Base-by-base conservation (phyloP, 2,329 filamentous ascomycete species). In the Neofusicoccum sp. region DNA sequence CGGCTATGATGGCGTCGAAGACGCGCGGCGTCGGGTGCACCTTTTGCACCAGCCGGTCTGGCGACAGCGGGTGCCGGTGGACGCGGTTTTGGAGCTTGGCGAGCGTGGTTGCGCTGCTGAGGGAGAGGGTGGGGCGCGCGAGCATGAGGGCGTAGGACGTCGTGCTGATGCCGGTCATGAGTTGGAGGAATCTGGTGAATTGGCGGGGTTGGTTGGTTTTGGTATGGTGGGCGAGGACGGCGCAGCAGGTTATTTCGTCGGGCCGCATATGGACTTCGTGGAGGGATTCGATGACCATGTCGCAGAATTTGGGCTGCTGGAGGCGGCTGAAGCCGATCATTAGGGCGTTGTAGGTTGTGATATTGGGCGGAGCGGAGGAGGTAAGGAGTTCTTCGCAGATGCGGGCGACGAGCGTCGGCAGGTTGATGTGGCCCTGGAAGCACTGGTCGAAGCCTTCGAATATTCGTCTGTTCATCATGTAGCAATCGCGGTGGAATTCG, bases 281-380 rank as follows among this genome's bases (percentile, higher is more conserved):
- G 14, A 76, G 64, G 3, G 68, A 66, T 1, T 66, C 45, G 26
- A 76, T 71, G 24, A 76, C 66, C 36, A 63, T 41, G 34, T 71
- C 65, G n/a, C 69, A 64, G 40, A 75, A 57, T 1, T 64, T 57
- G 9, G 61, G 62, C n/a, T 64, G 66, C 40, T 67, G 62, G 66
- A 69, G 72, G 34, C 67, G 65, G 49, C 64, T 65, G 54, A 93
- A 86, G n/a, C 84, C 83, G n/a, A 83, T 71, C 2, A 93, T 81
- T 28, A 95, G 79, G 11, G 82, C 81, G 68, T 92, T 92, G 76
- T 87, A 91, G 3, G 87, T 91, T 64, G 86, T 80, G 36, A 89
- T 81, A 63, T 84, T 84, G 0, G 89, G 88, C 0, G 86, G 83
- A 16, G 84, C 78, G 1, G 80, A 71, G 2, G 84, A 86, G 3